Evolutionary conservation across 1,139 yeast genomes (phyloP), one percentile per base, ranked within the genome.

Genomic region (Candida labiduridarum): DNA sequence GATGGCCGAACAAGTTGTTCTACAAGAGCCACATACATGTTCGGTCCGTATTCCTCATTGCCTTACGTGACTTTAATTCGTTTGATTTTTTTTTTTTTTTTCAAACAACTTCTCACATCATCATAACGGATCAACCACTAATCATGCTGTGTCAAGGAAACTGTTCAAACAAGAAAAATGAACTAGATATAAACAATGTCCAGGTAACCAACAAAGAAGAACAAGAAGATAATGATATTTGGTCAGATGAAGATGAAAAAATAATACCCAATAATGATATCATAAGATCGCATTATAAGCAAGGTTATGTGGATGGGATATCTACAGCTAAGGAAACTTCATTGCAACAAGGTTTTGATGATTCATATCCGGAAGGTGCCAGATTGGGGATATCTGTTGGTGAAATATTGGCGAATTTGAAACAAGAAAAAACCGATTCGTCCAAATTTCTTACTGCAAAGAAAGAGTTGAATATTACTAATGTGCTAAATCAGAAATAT

Each of bases 291-390:
- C 97, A 92, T 62, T 77, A 76, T 19, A 89, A 89, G 56, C 86
- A 87, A 53, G 98, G 98, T 0, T 92, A 89, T 60, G 67, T 89
- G 2, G 97, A 88, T 54, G 98, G 98, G 0, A 65, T 91, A 6
- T 74, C 89, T 0, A 67, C 67, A n/a, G 82, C 90, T 3, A 86
- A 89, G 59, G 96, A 89, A 55, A 66, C 68, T 12, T 81, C 86
- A 39, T 71, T 91, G 22, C 98, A 92, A 60, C 62, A 68, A 6
- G 97, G 97, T 0, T 92, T 92, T 63, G 96, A 92, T 62, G 74
- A 68, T 3, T 95, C 92, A 0, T 92, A 83, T 60, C 90, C 91
- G 0, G 59, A 70, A 2, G 98, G 98, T 1, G 91, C 95, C 0
- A 59, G 62, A 4, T 58, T 91, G 4, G 98, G 96, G 0, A 68